Conservation (phyloP, 306 rosid genomes). For the Calophaca sinica region DNA sequence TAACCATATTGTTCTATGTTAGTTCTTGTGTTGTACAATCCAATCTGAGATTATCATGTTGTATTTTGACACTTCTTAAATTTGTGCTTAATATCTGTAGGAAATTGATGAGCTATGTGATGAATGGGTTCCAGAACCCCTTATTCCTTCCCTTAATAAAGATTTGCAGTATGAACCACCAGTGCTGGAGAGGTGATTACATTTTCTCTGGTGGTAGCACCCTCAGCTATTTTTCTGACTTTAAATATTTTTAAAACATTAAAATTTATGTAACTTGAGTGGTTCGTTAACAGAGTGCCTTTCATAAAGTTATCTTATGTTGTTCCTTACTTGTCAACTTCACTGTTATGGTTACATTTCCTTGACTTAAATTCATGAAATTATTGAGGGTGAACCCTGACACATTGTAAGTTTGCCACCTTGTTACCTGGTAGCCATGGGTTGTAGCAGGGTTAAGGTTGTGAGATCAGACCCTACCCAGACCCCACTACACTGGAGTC, state of each 20-base stretch:
- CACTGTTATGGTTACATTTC: conserved; percentile 34
- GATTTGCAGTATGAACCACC: conserved; percentile 82
- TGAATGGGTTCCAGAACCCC: conserved; percentile 97
- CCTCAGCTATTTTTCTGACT: conserved; percentile 22
- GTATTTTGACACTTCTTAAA: conserved; percentile 21
- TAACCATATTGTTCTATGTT: conserved; percentile 23
- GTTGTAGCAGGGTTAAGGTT: conserved; percentile 27
- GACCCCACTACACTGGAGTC: conserved; percentile 15
- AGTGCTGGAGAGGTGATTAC: conserved; percentile 84
- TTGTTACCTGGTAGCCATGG: conserved; percentile 29
- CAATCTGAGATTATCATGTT: conserved; percentile 7
- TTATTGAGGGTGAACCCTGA: background rate
- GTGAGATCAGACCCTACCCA: background rate
- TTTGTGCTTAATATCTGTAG: conserved; percentile 52
- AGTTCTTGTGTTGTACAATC: background rate
- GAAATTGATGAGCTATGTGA: conserved; percentile 94
- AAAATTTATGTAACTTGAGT: conserved; percentile 13
- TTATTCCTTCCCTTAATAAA: conserved; percentile 78
- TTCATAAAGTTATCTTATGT: conserved; percentile 9
- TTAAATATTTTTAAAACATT: conserved; percentile 5
- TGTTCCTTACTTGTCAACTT: conserved; percentile 36
- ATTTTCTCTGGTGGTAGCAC: conserved; percentile 39
- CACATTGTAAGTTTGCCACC: conserved; percentile 15
- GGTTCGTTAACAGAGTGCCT: conserved; percentile 19
- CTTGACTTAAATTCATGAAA: conserved; percentile 28